Conservation (phyloP, 257 asterid genomes). For the Solanum dulcamara region DNA sequence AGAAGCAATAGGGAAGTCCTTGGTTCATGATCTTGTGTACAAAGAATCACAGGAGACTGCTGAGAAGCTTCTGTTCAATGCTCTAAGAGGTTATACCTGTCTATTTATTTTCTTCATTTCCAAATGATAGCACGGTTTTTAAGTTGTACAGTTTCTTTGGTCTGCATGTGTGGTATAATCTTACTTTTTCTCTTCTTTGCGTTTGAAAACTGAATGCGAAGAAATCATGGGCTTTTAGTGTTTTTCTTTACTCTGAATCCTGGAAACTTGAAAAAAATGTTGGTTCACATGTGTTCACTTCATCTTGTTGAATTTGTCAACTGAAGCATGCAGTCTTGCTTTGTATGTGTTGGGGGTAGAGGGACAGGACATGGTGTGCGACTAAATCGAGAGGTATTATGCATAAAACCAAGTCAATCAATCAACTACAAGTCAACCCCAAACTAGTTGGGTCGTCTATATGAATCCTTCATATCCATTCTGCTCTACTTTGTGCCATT, state of each 20-base stretch:
- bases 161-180: background rate
- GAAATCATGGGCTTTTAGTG: background rate
- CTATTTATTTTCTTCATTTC: background rate
- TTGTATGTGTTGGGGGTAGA: background rate
- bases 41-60: constrained; percentile 51
- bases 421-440: background rate
- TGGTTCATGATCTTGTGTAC: constrained; percentile 53
- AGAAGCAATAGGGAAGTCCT: constrained; percentile 53
- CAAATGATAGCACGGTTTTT: background rate
- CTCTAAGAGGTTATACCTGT: constrained; percentile 47
- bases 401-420: background rate
- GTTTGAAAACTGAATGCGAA: background rate
- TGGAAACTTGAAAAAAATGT: background rate
- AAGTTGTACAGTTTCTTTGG: background rate
- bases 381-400: background rate
- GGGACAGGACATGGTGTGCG: background rate
- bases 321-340: background rate
- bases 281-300: background rate
- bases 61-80: constrained; percentile 44
- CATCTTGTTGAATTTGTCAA: background rate
- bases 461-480: background rate
- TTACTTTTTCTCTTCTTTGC: background rate
- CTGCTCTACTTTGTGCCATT: background rate
- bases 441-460: background rate
- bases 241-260: background rate